These are phyloP conservation scores for Fraxinus platypoda DNA, from an alignment of 305 asterid genomes.

Conservation along the genomic window DNA sequence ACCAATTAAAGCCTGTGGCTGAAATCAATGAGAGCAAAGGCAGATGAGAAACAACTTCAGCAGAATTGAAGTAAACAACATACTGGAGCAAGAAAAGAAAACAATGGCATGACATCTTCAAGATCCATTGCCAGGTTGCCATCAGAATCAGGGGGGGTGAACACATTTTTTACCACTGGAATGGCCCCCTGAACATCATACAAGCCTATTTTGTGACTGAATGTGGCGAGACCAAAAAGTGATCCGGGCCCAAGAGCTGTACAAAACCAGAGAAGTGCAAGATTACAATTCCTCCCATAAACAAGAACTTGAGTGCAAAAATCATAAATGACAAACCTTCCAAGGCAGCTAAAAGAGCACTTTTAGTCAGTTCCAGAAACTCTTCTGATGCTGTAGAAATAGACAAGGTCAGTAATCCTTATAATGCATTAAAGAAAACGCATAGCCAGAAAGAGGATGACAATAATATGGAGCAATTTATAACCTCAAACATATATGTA, in stretches of 20 bases:
- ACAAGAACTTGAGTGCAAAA: constrained; percentile 14
- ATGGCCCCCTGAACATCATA: constrained; percentile 98
- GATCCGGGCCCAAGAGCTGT: constrained; percentile 96
- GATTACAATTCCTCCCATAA: constrained; percentile 17
- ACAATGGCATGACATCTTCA: constrained; percentile 94
- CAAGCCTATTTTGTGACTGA: constrained; percentile 93
- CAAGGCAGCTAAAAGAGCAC: constrained; percentile 92
- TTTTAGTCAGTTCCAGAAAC: constrained; percentile 91
- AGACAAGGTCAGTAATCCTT: constrained; percentile 30
- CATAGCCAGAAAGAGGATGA: background rate
- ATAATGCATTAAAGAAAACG: constrained; percentile 6
- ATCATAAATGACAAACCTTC: constrained; percentile 62
- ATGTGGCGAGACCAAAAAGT: constrained; percentile 87
- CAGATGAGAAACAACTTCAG: background rate
- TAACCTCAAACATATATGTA: background rate
- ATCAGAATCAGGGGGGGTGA: constrained; percentile 74
- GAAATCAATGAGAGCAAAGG: constrained; percentile 13
- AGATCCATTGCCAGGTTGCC: constrained; percentile 72
- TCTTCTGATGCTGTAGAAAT: constrained; percentile 86
- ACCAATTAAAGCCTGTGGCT: background rate
- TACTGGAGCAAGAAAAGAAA: constrained; percentile 98
- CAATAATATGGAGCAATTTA: constrained; percentile 11
- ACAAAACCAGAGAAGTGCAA: constrained; percentile 30
- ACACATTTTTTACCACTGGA: constrained; percentile 92
- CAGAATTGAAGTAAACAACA: constrained; percentile 26